phyloP scores from a whole-genome alignment of 345 rosid genomes.

The Dipteronia sinensis region DNA sequence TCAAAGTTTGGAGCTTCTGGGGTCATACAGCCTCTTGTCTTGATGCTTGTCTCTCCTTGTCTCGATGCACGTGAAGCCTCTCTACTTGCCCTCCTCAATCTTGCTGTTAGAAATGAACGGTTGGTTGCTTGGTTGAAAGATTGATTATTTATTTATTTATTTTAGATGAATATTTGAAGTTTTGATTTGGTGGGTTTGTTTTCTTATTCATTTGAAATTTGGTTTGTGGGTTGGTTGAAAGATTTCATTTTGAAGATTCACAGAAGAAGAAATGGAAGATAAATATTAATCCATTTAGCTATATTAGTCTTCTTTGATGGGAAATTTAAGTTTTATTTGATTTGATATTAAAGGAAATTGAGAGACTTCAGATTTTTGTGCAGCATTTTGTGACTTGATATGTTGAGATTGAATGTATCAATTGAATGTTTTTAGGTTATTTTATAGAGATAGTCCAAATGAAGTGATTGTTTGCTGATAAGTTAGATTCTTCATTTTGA shows the following conservation, averaged over 20 bases:
- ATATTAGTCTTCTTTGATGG: neutral
- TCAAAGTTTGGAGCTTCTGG: slow-evolving; percentile 71
- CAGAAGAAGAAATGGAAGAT: neutral
- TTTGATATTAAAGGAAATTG: neutral
- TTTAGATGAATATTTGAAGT: too few species aligned
- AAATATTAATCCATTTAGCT: neutral
- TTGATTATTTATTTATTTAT: too few species aligned
- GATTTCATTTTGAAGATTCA: neutral
- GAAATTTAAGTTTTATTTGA: neutral
- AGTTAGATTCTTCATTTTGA: neutral
- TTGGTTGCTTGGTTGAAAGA: slow-evolving; percentile 13
- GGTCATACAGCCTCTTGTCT: slow-evolving; percentile 66
- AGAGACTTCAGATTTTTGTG: neutral
- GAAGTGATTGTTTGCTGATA: neutral
- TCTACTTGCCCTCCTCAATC: slow-evolving; percentile 79
- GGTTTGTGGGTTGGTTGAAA: neutral
- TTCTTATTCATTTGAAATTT: neutral
- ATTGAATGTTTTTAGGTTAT: neutral
- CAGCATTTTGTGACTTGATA: neutral
- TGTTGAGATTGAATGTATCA: neutral
- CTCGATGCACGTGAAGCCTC: slow-evolving; percentile 68
- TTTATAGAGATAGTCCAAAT: neutral
- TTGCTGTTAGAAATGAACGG: slow-evolving; percentile 73
- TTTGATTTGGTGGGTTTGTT: neutral
- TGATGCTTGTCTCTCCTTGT: slow-evolving; percentile 60